Evolutionary conservation across 163 green algal genomes (phyloP), one percentile per base, ranked within the genome.

Genomic region (Picocystis sp.): DNA sequence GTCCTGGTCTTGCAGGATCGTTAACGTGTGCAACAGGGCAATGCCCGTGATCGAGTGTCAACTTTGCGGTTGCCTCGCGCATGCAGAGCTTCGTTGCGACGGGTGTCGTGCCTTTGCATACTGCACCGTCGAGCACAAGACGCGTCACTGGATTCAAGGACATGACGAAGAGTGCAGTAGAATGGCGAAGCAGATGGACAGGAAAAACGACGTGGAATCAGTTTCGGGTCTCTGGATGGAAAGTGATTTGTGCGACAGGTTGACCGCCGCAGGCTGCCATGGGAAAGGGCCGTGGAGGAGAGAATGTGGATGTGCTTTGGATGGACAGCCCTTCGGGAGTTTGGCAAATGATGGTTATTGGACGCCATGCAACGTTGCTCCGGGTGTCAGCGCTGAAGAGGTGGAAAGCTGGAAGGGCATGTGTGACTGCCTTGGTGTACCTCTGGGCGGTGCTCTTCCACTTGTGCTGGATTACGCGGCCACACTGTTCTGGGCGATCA

Each of bases 141-240:
- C 19, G 17, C 34, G 53, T 43, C 50, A 58, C 12, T 8, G 8
- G 12, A 19, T 21, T 43, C 17, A 53, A 10, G 43, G 43, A 1
- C 56, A 66, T 22, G 23, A 64, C 24, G 35, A 64, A 25, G 58
- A 73, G 22, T 73, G 65, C 53, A 17, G 12, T 2, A 55, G 66
- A 14, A 70, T 74, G 33, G 22, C 25, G 13, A 19, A 45, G 3
- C 47, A 54, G 47, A 54, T 19, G 53, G 29, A 19, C 5, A 12
- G 50, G 53, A 24, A 11, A 23, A 3, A 15, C 12, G 47, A 33
- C 11, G 3, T 34, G 2, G 17, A 17, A 22, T 34, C 24, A 53
- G 47, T 34, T 53, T 8, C 5, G 8, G 29, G 47, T 15, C 47
- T 17, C 17, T 53, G 24, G 24, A 33, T 25, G 34, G 12, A 34